Evolutionary conservation across 768 basidiomycete species (phyloP).

Genomic region (Boletus sensibilis): DNA sequence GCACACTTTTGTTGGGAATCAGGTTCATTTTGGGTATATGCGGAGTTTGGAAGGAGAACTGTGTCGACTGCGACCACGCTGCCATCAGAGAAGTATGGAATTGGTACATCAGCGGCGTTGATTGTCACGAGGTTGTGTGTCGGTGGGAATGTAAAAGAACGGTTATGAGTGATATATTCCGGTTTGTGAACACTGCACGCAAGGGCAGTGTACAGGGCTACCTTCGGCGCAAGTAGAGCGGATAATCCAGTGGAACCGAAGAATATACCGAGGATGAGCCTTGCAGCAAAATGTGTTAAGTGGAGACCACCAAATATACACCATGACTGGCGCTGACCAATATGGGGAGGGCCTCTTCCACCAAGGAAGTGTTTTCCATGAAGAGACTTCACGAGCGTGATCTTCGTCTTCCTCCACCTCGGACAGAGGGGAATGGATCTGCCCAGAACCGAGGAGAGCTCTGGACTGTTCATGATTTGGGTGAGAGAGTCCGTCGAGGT

Average conservation of each 20-base stretch:
- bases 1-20: slow-evolving; percentile 43
- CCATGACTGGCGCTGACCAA: slow-evolving; percentile 51
- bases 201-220: slow-evolving; percentile 73
- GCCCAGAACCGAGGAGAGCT: slow-evolving; percentile 27
- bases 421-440: slow-evolving; percentile 7
- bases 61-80: not conserved
- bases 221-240: slow-evolving; percentile 62
- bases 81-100: not conserved
- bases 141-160: not conserved
- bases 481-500: slow-evolving; percentile 44
- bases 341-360: slow-evolving; percentile 71
- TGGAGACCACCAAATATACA: not conserved
- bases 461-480: slow-evolving; percentile 39
- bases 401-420: slow-evolving; percentile 26
- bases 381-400: slow-evolving; percentile 28
- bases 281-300: slow-evolving; percentile 25
- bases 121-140: not conserved
- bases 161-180: slow-evolving; percentile 36
- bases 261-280: slow-evolving; percentile 57
- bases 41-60: slow-evolving; percentile 1
- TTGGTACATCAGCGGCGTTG: not conserved
- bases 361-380: slow-evolving; percentile 53
- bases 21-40: not conserved
- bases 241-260: slow-evolving; percentile 54
- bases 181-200: slow-evolving; percentile 69